Base-by-base conservation (phyloP, 1,284 basidiomycete species). In the Prillingera fragicola region DNA sequence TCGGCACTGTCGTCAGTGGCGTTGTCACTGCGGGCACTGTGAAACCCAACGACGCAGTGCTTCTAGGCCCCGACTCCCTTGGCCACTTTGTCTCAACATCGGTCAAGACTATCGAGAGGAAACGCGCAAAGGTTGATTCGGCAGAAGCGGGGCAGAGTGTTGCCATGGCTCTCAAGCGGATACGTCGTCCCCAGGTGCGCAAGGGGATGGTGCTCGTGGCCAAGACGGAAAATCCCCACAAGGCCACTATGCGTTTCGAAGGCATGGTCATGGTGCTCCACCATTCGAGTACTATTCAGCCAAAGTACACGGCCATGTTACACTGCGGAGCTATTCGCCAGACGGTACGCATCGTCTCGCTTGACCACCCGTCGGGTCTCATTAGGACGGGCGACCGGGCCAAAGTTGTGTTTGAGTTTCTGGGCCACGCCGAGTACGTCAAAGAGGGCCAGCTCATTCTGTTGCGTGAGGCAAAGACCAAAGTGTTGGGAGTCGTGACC, bases 61-160 rank as follows among this genome's bases (percentile, higher is more conserved):
- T 91, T 31, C 75, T 96, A 32, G 94, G 95, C 0, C 95, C 95
- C 2, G 95, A 98, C 69, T 81, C 86, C 0, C 86, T 94, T 43
- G 94, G 94, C 2, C 84, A 87, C 57, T 98, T 86, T 69, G 78
- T 84, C 50, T 78, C 79, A 17, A 89, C 88, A 0, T 75, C 81
- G 3, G 77, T 98, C 54, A 89, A 88, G 74, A 86, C 83, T 48
- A 99, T 99, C 70, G 92, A 98, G 71, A 79, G 92, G 39, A 98
- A 97, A 71, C 76, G 87, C 29, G 89, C 87, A 22, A 78, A 83
- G 40, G 90, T 98, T 8, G 78, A 78, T 21, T 78, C 78, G 9
- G 94, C 88, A 0, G 88, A 91, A 56, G 95, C 94, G 0, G 94
- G 94, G 1, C 94, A 99, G 71, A 89, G 86, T 45, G 91, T 97